phyloP scores from a whole-genome alignment of 805 yeast genomes.

The Schizosaccharomyces japonicus region DNA sequence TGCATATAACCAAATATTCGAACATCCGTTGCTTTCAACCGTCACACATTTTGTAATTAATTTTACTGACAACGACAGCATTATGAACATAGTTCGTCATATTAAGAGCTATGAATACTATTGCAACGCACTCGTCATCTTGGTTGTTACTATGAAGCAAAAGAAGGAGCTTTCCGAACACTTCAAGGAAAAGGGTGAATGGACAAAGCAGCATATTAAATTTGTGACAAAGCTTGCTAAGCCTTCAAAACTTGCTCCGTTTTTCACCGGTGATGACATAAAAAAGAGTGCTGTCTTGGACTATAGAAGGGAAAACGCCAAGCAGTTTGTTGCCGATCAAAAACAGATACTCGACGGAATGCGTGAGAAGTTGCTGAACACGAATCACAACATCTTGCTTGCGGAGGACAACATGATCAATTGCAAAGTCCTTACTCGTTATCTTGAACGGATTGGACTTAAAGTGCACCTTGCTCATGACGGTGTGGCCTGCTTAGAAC shows the following conservation, averaged over 20 bases:
- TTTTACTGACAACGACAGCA: constrained; percentile 10
- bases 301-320: constrained; percentile 11
- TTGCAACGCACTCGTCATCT: constrained; percentile 8
- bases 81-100: constrained; percentile 8
- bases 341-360: constrained; percentile 12
- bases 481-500: constrained; percentile 15
- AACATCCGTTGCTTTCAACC: not conserved
- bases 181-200: constrained; percentile 3
- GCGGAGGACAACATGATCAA: constrained; percentile 81
- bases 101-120: constrained; percentile 8
- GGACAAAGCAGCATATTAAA: constrained; percentile 9
- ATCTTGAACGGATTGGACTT: constrained; percentile 15
- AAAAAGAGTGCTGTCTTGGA: constrained; percentile 8
- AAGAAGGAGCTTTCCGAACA: constrained; percentile 10
- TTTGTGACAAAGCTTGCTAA: constrained; percentile 13
- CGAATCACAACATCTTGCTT: constrained; percentile 29
- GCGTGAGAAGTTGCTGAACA: constrained; percentile 7
- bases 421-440: constrained; percentile 53
- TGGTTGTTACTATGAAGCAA: constrained; percentile 12
- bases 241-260: constrained; percentile 5
- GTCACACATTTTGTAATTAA: constrained; percentile 16
- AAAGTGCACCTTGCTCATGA: constrained; percentile 15
- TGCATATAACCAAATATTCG: not conserved
- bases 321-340: constrained; percentile 8
- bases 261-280: not conserved